Evolutionary conservation across 148 eudicot genomes (phyloP).

Genomic region (Vaccinium corymbosum): DNA sequence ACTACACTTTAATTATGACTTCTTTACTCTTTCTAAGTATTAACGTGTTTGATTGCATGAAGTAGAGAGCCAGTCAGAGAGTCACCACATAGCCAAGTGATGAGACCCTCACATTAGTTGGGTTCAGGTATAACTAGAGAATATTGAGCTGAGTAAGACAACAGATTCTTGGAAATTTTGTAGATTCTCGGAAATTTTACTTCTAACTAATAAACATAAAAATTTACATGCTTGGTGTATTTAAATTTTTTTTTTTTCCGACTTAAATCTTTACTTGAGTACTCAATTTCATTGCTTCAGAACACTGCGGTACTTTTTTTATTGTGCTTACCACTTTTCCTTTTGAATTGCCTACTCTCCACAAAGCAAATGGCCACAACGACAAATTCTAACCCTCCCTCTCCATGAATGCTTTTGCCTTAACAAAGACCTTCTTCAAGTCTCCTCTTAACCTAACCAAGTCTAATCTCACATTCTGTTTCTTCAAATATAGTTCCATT

Average conservation of each 20-base stretch:
- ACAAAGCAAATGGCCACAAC: neutral
- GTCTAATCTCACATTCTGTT: conserved; percentile 45
- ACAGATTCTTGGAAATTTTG: neutral
- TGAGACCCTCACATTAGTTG: too few relatives aligned
- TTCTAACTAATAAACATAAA: neutral
- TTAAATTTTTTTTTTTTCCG: neutral
- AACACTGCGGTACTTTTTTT: neutral
- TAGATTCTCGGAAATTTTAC: neutral
- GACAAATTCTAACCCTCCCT: conserved; percentile 11
- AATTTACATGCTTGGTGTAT: neutral
- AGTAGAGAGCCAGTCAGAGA: neutral
- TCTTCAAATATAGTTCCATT: conserved; percentile 42
- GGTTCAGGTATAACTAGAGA: neutral
- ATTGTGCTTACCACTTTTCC: neutral
- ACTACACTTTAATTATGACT: neutral
- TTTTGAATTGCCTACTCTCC: neutral
- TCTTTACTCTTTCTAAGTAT: neutral
- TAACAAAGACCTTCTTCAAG: conserved; percentile 35
- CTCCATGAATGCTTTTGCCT: conserved; percentile 41
- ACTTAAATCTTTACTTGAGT: neutral
- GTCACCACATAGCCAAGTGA: too few relatives aligned
- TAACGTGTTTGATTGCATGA: neutral
- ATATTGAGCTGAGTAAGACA: neutral
- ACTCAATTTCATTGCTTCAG: neutral
- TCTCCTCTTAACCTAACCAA: conserved; percentile 35